Base-by-base conservation (phyloP, 129 eudicot genomes). In the Escallonia rubra region DNA sequence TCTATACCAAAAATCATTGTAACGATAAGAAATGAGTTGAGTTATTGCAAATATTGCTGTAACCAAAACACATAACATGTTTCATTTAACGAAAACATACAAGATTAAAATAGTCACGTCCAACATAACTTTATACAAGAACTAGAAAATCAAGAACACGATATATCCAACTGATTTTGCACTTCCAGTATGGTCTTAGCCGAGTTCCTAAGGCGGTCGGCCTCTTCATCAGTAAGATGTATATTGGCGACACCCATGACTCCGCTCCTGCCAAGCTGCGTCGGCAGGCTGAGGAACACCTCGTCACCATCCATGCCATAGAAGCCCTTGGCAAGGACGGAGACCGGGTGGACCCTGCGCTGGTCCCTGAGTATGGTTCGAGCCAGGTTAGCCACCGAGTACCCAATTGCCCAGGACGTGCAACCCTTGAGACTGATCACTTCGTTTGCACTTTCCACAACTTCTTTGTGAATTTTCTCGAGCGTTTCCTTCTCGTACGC, bases 401-500 rank as follows among this genome's bases (percentile, higher is more conserved):
- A 91, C 16, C 97, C 97, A 51, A 91, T 85, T 2, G 97, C 97
- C 97, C 97, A 91, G 2, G 97, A 91, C 2, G 97, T 91, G 88
- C 88, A 91, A n/a, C 97, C 97, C 65, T 91, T 91, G 59, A 91
- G 76, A 6, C 60, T 64, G 47, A 91, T 91, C 13, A 91, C 97
- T 68, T 91, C 96, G 49, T 91, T 88, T 42, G 97, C 97, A 63
- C 97, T 69, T 8, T 83, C 71, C 38, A 91, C 80, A 0, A 91
- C 97, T 77, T 88, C 89, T 74, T 71, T 83, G 82, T 81, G 96
- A 49, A 91, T 91, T 38, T 83, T 83, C 70, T 70, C 82, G 0
- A 91, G 80, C 4, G 88, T 91, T 10, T 83, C 79, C 62, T 85
- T 83, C 79, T 91, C 96, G 45, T 77, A 91, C 0, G 77, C 77